Evolutionary conservation across 2,329 filamentous ascomycete genomes (phyloP).

Genomic region (Ophiosphaerella narmari): DNA sequence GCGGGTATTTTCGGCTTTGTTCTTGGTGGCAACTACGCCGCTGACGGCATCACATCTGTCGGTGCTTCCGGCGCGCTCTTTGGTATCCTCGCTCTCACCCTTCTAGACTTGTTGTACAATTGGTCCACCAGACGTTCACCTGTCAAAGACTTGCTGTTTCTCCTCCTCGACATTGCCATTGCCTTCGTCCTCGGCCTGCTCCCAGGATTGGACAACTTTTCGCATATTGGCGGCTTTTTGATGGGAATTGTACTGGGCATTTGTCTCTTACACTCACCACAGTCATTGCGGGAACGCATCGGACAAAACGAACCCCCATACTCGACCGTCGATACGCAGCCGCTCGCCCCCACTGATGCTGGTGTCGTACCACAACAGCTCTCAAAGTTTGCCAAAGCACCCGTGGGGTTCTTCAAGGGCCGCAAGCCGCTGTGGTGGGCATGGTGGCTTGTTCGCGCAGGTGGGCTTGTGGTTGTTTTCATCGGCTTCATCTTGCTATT

Average conservation of each 20-base stretch:
- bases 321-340: constrained; percentile 59
- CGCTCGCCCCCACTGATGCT: constrained; percentile 17
- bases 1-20: constrained; percentile 96
- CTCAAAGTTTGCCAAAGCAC: constrained; percentile 53
- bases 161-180: constrained; percentile 82
- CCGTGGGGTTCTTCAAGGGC: constrained; percentile 82
- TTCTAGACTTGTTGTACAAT: constrained; percentile 90
- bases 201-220: constrained; percentile 94
- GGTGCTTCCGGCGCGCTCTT: constrained; percentile 91
- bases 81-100: constrained; percentile 83
- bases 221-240: constrained; percentile 92
- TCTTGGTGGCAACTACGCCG: constrained; percentile 90
- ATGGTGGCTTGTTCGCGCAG: constrained; percentile 90
- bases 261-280: constrained; percentile 86
- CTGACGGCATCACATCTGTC: constrained; percentile 75
- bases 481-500: constrained; percentile 85
- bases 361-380: constrained; percentile 29
- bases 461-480: constrained; percentile 76
- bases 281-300: constrained; percentile 74
- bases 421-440: constrained; percentile 94
- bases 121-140: constrained; percentile 82
- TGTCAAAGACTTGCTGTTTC: constrained; percentile 82
- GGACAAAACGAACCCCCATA: constrained; percentile 73
- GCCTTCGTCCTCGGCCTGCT: constrained; percentile 91
- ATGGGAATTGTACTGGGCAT: constrained; percentile 89